Percentiles rank a stretch among this genome's conserved stretches.
Conservation (phyloP, 768 basidiomycete species). For the Tulasnella sp. region DNA sequence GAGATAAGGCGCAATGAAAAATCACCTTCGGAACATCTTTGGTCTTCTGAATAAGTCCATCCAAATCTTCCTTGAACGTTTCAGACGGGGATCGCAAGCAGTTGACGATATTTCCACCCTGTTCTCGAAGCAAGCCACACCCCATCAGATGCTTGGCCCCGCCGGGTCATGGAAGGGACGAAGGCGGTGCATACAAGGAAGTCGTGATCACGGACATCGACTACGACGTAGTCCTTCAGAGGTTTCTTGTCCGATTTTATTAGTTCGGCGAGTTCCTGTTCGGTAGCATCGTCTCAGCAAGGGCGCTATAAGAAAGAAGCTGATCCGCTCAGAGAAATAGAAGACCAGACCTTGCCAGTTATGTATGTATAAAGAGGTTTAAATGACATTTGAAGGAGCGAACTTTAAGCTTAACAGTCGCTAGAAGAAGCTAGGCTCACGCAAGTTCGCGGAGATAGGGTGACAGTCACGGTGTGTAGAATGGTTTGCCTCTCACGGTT, state of each 20-base stretch:
- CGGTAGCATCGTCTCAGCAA: not conserved
- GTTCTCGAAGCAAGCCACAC: not conserved
- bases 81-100: conserved; percentile 64
- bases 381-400: not conserved
- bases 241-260: conserved; percentile 67
- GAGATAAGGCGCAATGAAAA: conserved; percentile 80
- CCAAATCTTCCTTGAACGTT: conserved; percentile 60
- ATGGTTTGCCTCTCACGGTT: not conserved
- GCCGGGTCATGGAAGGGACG: not conserved
- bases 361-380: not conserved
- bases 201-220: conserved; percentile 85
- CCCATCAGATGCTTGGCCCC: not conserved
- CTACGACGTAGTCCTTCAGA: conserved; percentile 69
- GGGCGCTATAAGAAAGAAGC: not conserved
- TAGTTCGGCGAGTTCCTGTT: conserved; percentile 68
- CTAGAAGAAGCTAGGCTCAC: not conserved
- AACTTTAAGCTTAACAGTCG: not conserved
- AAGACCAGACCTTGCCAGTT: not conserved
- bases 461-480: not conserved
- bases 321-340: not conserved
- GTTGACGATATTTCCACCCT: conserved; percentile 76
- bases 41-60: conserved; percentile 60
- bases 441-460: not conserved
- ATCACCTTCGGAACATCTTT: conserved; percentile 67
- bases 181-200: conserved; percentile 44